phyloP scores from a whole-genome alignment of 2,329 filamentous ascomycete species.

The Chaetoscypha palmicola region DNA sequence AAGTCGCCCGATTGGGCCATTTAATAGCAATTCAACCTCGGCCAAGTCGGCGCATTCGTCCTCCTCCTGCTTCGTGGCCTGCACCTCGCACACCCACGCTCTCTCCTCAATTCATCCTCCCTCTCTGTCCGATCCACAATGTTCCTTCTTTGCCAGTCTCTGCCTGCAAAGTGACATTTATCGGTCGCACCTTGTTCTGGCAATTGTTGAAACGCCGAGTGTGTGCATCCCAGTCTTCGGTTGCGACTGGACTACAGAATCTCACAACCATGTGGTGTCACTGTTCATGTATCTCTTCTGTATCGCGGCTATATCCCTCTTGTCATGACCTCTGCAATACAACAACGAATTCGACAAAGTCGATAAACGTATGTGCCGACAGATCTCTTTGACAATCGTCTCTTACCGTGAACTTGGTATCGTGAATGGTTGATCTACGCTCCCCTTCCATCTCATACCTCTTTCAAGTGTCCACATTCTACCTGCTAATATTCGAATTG shows the following conservation, averaged over 20 bases:
- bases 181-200: background rate
- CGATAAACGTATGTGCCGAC: constrained; percentile 4
- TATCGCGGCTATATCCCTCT: constrained; percentile 15
- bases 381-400: background rate
- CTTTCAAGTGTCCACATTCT: background rate
- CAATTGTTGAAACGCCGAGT: constrained; percentile 9
- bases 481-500: constrained; percentile 10
- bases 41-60: background rate
- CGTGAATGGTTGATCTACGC: background rate
- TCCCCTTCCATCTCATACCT: background rate
- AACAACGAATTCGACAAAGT: constrained; percentile 5
- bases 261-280: constrained; percentile 22
- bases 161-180: constrained; percentile 1
- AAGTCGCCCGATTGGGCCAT: background rate
- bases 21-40: background rate
- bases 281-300: constrained; percentile 6
- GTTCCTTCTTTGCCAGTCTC: background rate
- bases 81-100: background rate
- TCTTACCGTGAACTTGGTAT: too few species aligned
- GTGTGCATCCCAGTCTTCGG: constrained; percentile 14
- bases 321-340: constrained; percentile 11
- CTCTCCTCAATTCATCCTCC: background rate
- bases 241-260: constrained; percentile 16
- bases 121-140: background rate
- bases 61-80: background rate